Evolutionary conservation across 2,329 filamentous ascomycete genomes (phyloP).

Genomic region (Knufia petricola): DNA sequence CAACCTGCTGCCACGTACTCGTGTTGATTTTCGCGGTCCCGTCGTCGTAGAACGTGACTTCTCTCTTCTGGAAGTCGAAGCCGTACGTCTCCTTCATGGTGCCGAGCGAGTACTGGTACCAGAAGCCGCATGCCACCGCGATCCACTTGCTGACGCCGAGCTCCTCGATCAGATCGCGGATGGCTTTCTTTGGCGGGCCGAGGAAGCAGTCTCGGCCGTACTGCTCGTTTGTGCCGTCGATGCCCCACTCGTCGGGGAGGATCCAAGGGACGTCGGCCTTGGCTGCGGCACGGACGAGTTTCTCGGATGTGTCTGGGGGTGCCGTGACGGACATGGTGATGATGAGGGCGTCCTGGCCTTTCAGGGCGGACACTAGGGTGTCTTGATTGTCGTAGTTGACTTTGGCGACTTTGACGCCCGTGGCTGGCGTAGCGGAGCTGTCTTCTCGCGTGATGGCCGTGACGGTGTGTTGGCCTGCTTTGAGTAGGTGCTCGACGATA

Average conservation of each 20-base stretch:
- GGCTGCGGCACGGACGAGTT: slow-evolving; percentile 46
- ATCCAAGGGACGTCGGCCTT: slow-evolving; percentile 47
- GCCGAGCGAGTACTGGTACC: slow-evolving; percentile 45
- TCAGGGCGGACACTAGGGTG: slow-evolving; percentile 41
- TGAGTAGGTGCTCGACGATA: slow-evolving; percentile 30
- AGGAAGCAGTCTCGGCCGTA: slow-evolving; percentile 32
- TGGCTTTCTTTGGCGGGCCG: slow-evolving; percentile 17
- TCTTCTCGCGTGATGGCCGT: slow-evolving; percentile 42
- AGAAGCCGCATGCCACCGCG: slow-evolving; percentile 38
- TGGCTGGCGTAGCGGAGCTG: slow-evolving; percentile 35
- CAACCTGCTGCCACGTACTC: slow-evolving; percentile 51
- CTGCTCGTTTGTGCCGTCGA: slow-evolving; percentile 26
- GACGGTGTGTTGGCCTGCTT: slow-evolving; percentile 41
- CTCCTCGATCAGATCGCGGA: slow-evolving; percentile 32
- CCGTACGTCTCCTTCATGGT: slow-evolving; percentile 33
- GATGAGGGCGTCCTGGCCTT: slow-evolving; percentile 48
- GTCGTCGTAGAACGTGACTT: slow-evolving; percentile 44
- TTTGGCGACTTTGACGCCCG: slow-evolving; percentile 30
- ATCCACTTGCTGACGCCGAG: slow-evolving; percentile 37
- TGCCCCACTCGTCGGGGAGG: slow-evolving; percentile 42
- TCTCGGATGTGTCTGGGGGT: slow-evolving; percentile 37
- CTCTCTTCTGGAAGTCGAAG: slow-evolving; percentile 39
- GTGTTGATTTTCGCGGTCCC: slow-evolving; percentile 48
- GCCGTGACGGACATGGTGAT: slow-evolving; percentile 45
- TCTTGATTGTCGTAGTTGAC: slow-evolving; percentile 39